Conservation (phyloP, 78 protist species). For the Cavenderia fasciculata region DNA sequence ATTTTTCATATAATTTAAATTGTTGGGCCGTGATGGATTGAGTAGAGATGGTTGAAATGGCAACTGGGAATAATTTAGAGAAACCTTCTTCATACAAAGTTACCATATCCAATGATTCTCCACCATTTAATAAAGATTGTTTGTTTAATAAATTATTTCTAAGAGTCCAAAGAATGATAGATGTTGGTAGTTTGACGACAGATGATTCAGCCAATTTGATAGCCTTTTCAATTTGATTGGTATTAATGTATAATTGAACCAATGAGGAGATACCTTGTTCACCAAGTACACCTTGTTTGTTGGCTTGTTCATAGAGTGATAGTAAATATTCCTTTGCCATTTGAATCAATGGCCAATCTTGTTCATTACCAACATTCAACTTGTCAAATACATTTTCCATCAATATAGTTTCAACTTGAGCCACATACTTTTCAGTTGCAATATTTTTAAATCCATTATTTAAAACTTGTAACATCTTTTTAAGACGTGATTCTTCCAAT, state of each 20-base stretch:
- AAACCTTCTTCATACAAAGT: slow-evolving; percentile 26
- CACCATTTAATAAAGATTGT: neutral
- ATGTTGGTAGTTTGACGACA: neutral
- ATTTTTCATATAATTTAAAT: neutral
- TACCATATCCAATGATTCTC: too few species aligned
- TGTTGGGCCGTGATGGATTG: neutral
- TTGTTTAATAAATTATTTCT: slow-evolving; percentile 46
- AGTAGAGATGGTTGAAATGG: neutral
- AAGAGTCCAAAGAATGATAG: slow-evolving; percentile 34
- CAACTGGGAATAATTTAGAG: too few species aligned
- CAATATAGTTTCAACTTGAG: too few species aligned
- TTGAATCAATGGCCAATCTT: too few species aligned
- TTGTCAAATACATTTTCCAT: neutral
- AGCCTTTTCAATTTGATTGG: slow-evolving; percentile 9
- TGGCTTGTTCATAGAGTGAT: neutral
- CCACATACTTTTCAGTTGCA: too few species aligned
- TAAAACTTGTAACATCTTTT: too few species aligned
- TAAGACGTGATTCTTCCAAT: too few species aligned
- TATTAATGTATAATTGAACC: slow-evolving; percentile 3
- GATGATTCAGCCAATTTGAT: slow-evolving; percentile 25
- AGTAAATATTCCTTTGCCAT: too few species aligned
- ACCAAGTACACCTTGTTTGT: neutral
- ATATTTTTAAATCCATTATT: too few species aligned
- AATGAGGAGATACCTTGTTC: slow-evolving; percentile 23
- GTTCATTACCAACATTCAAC: neutral